Conservation (phyloP, 1,139 yeast species). For the Candida labiduridarum region DNA sequence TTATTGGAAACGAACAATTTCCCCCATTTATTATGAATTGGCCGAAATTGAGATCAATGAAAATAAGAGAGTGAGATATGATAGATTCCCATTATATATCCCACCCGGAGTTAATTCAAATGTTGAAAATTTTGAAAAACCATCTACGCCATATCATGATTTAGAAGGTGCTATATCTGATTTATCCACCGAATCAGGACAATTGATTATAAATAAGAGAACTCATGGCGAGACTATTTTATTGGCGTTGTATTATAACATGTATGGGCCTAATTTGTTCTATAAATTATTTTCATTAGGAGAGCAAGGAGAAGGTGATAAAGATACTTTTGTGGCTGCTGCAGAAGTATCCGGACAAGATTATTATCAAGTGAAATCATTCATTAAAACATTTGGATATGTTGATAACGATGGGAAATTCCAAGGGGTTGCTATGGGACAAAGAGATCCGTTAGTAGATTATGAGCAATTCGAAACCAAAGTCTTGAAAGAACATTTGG, state of each 20-base stretch:
- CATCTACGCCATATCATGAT: conserved; percentile 46
- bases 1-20: conserved; percentile 75
- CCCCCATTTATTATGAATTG: conserved; percentile 67
- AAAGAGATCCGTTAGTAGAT: conserved; percentile 37
- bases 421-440: conserved; percentile 47
- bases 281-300: conserved; percentile 62
- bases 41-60: conserved; percentile 50
- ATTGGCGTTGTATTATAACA: conserved; percentile 57
- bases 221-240: conserved; percentile 56
- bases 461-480: conserved; percentile 20
- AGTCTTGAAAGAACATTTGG: conserved; percentile 9
- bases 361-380: conserved; percentile 54
- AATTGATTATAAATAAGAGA: conserved; percentile 53
- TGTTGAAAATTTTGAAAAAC: conserved; percentile 15
- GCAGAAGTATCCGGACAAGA: conserved; percentile 49
- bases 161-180: conserved; percentile 61
- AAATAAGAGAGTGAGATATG: conserved; percentile 24
- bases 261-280: conserved; percentile 58
- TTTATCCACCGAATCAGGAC: conserved; percentile 67
- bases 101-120: conserved; percentile 10
- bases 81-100: conserved; percentile 23
- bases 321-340: conserved; percentile 64
- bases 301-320: conserved; percentile 67
- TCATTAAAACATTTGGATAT: conserved; percentile 36
- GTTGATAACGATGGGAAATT: conserved; percentile 25